These are phyloP conservation scores for Neocallimastix lanati DNA, from an alignment of 192 early-diverging fungal genomes.

Conservation along the genomic window DNA sequence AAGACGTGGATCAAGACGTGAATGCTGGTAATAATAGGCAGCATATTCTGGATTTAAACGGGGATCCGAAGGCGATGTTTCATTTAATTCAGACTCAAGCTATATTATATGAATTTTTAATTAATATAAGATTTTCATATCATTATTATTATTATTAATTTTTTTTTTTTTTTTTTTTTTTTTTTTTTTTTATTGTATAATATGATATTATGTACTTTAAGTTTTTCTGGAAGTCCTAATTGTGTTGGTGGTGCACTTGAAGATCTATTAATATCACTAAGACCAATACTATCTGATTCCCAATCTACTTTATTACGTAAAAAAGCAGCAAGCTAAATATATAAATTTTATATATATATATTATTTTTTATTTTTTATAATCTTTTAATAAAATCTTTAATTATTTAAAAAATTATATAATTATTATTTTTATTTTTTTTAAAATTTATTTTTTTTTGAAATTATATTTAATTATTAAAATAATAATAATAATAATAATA, in stretches of 20 bases:
- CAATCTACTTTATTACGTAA: neutral
- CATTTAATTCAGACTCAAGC: conserved; percentile 10
- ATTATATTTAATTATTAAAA: too few relatives aligned
- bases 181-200: too few relatives aligned
- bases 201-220: conserved; percentile 9
- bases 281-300: neutral
- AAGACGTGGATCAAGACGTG: conserved; percentile 38
- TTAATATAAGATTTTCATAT: neutral
- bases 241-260: conserved; percentile 61
- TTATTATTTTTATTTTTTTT: too few relatives aligned
- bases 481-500: too few relatives aligned
- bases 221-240: conserved; percentile 22
- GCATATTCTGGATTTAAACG: conserved; percentile 44
- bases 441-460: too few relatives aligned
- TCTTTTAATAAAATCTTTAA: too few relatives aligned
- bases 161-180: too few relatives aligned
- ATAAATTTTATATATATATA: too few relatives aligned
- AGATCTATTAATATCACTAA: conserved; percentile 29
- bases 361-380: too few relatives aligned
- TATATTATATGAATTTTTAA: conserved; percentile 4
- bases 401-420: too few relatives aligned
- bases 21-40: conserved; percentile 32
- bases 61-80: conserved; percentile 17
- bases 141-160: too few relatives aligned
- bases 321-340: neutral